These are phyloP conservation scores for Diaporthe helianthi DNA, from an alignment of 2,329 filamentous ascomycete species.

Conservation along the genomic window DNA sequence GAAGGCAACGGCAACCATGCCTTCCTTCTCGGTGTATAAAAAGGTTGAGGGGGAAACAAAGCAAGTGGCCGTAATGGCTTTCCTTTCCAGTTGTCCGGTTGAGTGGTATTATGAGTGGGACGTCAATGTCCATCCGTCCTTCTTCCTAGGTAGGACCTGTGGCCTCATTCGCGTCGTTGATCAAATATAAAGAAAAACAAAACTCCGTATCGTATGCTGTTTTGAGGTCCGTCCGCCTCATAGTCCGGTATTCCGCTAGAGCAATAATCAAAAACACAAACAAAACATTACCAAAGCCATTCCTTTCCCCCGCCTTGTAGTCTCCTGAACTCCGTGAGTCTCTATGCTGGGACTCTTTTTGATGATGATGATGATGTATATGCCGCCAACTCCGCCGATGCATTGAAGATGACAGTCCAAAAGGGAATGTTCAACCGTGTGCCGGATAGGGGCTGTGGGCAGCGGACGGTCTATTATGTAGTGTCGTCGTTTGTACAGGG, in stretches of 20 bases:
- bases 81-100: neutral
- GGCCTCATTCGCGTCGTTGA: constrained; percentile 1
- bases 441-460: constrained; percentile 16
- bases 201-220: constrained; percentile 28
- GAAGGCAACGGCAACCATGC: neutral
- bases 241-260: constrained; percentile 10
- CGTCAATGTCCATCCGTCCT: neutral
- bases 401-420: constrained; percentile 29
- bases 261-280: constrained; percentile 1
- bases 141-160: neutral
- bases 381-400: constrained; percentile 38
- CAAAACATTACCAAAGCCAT: neutral
- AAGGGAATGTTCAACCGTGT: constrained; percentile 30
- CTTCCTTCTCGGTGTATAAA: neutral
- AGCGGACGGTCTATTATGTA: constrained; percentile 31
- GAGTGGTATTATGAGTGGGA: constrained; percentile 7
- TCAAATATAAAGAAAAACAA: neutral
- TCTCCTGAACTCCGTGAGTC: constrained; percentile 31
- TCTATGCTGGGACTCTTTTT: constrained; percentile 27
- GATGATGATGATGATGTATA: constrained; percentile 28
- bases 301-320: neutral
- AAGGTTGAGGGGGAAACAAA: neutral
- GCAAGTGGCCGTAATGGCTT: neutral
- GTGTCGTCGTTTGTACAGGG: constrained; percentile 32
- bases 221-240: constrained; percentile 11